Base-by-base conservation (phyloP, 345 rosid genomes). In the Hibiscus syriacus region DNA sequence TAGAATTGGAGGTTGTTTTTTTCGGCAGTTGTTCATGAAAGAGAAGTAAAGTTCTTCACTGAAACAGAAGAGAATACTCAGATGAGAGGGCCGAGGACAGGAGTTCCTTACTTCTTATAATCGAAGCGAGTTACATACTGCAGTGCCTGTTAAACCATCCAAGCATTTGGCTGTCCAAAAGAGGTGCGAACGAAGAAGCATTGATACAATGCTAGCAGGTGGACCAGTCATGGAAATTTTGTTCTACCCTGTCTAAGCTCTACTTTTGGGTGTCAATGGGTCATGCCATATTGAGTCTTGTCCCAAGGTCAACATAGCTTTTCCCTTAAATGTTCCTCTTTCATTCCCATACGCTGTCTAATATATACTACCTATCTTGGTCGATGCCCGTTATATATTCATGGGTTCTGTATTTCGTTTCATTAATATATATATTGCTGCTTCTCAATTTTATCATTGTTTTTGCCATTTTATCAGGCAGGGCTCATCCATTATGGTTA, bases 11-110 rank as follows among this genome's bases (percentile, higher is more conserved):
- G 19, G 16, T 39, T 61, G 30, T 22, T 22, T 22, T 23, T 17
- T 56, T 57, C 12, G 25, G 16, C n/a, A 52, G 72, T 26, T 66
- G 13, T 55, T 49, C 69, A 94, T 97, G 99, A 94, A 82, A 90
- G 97, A 64, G 99, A 91, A 73, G 99, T 94, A 74, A 91, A 91
- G 76, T 91, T 94, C 73, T 94, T 94, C 81, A 94, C 97, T 0
- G 96, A 94, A 80, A 94, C 99, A 0, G 99, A 94, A 75, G 99
- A 94, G 87, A 94, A 94, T 86, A 91, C 87, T 74, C 99, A 91
- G 79, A 94, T 91, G 99, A 89, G 99, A 80, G 99, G 99, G 64
- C 99, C 99, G 30, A 85, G 99, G 75, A 88, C 99, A 56, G 97
- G 99, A 57, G 96, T 91, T 67, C 97, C 99, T 2, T 94, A 94